Percentiles rank a stretch among this genome's conserved stretches.
phyloP scores from a whole-genome alignment of 2,329 filamentous ascomycete genomes.

The Pseudogymnoascus sp. region DNA sequence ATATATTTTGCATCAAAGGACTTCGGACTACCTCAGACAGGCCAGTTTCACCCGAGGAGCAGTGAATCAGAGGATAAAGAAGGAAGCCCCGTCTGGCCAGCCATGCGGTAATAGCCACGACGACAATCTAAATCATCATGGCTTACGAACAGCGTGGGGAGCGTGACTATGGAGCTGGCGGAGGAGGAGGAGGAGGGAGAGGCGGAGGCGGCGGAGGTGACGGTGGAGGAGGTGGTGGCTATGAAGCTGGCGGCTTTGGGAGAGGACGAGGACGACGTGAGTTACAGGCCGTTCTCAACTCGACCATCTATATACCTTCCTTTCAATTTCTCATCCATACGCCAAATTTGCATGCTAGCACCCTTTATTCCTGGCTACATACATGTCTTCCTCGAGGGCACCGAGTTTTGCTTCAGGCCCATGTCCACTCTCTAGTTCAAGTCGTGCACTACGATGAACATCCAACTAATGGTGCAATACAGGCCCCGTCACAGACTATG shows the following conservation, averaged over 20 bases:
- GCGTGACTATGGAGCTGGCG: slow-evolving; percentile 20
- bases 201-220: slow-evolving; percentile 11
- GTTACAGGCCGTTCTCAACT: slow-evolving; percentile 22
- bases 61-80: background rate
- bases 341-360: background rate
- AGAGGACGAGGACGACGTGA: slow-evolving; percentile 45
- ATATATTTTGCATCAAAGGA: background rate
- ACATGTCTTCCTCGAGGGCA: background rate
- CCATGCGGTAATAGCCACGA: background rate
- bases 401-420: background rate
- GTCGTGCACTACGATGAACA: background rate
- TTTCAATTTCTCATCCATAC: background rate
- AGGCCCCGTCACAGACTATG: slow-evolving; percentile 92
- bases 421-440: background rate
- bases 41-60: background rate
- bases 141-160: slow-evolving; percentile 47
- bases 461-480: slow-evolving; percentile 13
- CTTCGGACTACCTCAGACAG: background rate
- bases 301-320: background rate
- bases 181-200: slow-evolving; percentile 21
- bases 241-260: slow-evolving; percentile 34
- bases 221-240: slow-evolving; percentile 11
- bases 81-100: background rate
- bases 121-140: slow-evolving; percentile 24
- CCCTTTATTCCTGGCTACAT: background rate